These are phyloP conservation scores for Apiospora pterosperma DNA, from an alignment of 2,329 filamentous ascomycete species.

Conservation along the genomic window DNA sequence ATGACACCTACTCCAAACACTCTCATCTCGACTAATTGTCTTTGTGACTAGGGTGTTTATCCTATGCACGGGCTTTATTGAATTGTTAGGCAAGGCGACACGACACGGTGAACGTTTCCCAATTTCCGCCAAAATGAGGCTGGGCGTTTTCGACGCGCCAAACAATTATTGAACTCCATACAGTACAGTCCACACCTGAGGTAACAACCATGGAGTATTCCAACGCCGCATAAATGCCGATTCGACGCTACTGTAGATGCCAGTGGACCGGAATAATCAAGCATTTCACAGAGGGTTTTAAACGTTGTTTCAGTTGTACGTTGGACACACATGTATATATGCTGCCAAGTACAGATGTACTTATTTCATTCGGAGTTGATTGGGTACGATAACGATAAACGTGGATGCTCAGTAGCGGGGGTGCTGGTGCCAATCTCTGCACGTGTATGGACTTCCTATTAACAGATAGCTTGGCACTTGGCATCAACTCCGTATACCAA, in stretches of 20 bases:
- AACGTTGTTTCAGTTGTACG: not conserved
- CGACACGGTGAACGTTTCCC: not conserved
- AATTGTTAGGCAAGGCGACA: not conserved
- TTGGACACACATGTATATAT: not conserved
- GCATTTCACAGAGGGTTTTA: not conserved
- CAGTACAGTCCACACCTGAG: not conserved
- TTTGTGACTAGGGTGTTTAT: not conserved
- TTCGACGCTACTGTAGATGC: not conserved
- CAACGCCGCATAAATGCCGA: not conserved
- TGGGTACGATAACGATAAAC: not conserved
- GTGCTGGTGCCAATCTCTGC: not conserved
- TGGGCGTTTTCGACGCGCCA: not conserved
- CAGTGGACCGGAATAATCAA: not conserved
- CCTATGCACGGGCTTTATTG: not conserved
- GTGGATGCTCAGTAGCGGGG: not conserved
- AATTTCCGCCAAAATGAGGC: not conserved
- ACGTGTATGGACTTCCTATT: slow-evolving; percentile 1
- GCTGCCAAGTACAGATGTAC: too few species aligned
- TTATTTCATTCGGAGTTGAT: not conserved
- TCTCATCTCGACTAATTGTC: not conserved
- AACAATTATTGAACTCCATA: not conserved
- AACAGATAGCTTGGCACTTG: not conserved
- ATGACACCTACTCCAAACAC: slow-evolving; percentile 24
- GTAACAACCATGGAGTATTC: not conserved
- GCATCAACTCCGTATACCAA: not conserved